Percentiles rank a stretch among this genome's conserved stretches.
Evolutionary conservation across 345 rosid species (phyloP).

Genomic region (Camelina laxa): DNA sequence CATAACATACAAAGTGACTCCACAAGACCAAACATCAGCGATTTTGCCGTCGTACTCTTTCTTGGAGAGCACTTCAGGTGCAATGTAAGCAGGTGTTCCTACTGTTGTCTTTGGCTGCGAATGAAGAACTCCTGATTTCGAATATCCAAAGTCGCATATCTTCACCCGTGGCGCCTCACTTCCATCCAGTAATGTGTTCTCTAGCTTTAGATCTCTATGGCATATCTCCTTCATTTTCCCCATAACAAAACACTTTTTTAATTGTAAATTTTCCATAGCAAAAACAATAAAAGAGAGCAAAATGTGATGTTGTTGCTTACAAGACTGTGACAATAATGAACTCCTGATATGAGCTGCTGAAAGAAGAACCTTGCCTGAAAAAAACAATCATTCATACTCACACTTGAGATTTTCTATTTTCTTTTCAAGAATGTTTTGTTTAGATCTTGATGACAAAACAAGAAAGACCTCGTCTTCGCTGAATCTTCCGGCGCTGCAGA

Average conservation of each 20-base stretch:
- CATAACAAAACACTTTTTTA: not conserved
- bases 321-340: constrained; percentile 74
- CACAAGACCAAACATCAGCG: constrained; percentile 75
- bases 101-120: constrained; percentile 81
- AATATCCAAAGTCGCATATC: constrained; percentile 76
- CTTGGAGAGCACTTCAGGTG: constrained; percentile 66
- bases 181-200: constrained; percentile 73
- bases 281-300: not conserved
- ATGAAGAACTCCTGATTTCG: constrained; percentile 72
- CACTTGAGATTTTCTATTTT: not conserved
- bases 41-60: constrained; percentile 70
- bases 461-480: constrained; percentile 58
- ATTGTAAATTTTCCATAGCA: not conserved
- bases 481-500: constrained; percentile 71
- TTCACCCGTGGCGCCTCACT: constrained; percentile 67
- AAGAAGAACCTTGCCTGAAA: constrained; percentile 77
- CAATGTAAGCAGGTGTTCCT: constrained; percentile 78
- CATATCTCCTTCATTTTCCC: constrained; percentile 54
- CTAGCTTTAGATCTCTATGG: constrained; percentile 77
- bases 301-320: constrained; percentile 43
- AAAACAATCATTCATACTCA: not conserved
- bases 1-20: constrained; percentile 67
- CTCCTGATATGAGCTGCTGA: constrained; percentile 79
- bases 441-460: not conserved
- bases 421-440: not conserved